phyloP scores from a whole-genome alignment of 2,329 filamentous ascomycete species.

The Monosporascus sp. region DNA sequence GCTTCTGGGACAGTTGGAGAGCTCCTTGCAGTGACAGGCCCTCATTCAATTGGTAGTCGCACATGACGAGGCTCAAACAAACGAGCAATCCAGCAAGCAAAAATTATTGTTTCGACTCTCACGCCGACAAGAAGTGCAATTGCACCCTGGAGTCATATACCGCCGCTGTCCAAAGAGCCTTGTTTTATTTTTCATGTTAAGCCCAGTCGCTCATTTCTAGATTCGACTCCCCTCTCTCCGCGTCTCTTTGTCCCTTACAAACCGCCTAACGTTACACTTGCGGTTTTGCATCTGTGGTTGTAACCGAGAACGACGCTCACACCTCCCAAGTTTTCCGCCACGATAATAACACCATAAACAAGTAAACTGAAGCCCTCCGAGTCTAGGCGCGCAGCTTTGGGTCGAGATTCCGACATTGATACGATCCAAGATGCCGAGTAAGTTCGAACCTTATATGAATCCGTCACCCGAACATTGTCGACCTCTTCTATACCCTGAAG shows the following conservation, averaged over 20 bases:
- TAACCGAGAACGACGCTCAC: too few species aligned
- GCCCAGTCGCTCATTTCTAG: slow-evolving; percentile 13
- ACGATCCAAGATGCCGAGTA: slow-evolving; percentile 22
- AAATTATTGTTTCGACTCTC: background rate
- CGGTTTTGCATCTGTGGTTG: too few species aligned
- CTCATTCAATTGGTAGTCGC: background rate
- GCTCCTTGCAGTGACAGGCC: too few species aligned
- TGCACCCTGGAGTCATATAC: too few species aligned
- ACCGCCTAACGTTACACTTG: background rate
- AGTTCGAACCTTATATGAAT: slow-evolving; percentile 4
- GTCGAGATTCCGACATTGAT: too few species aligned
- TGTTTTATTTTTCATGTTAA: slow-evolving; percentile 3
- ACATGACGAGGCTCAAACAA: background rate
- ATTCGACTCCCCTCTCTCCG: background rate
- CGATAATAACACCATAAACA: too few species aligned
- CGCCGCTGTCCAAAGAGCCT: background rate
- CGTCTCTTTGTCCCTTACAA: slow-evolving; percentile 1
- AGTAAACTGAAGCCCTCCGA: too few species aligned
- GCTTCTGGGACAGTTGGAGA: too few species aligned
- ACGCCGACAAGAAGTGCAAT: too few species aligned
- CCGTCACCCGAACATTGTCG: background rate
- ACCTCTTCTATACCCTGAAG: background rate
- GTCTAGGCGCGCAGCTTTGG: too few species aligned
- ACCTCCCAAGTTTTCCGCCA: too few species aligned
- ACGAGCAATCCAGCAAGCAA: background rate